Conservation (phyloP, 768 basidiomycete genomes). For the Rhizopogon salebrosus region DNA sequence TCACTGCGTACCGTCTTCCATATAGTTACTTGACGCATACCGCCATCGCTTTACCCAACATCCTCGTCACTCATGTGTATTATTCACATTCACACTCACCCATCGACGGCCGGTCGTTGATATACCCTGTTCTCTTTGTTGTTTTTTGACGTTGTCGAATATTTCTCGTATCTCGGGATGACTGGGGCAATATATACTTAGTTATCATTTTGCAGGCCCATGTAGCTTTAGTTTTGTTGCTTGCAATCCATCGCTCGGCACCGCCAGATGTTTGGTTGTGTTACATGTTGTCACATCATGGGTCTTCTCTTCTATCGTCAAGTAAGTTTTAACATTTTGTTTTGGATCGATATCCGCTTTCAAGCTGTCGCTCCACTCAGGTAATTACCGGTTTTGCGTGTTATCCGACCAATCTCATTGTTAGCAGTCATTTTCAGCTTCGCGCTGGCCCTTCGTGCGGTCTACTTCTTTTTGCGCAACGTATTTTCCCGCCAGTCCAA, state of each 20-base stretch:
- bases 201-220: not conserved
- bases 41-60: not conserved
- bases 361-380: slow-evolving; percentile 27
- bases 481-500: slow-evolving; percentile 3
- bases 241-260: not conserved
- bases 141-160: not conserved
- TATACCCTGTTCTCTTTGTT: not conserved
- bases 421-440: slow-evolving; percentile 26
- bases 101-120: not conserved
- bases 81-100: not conserved
- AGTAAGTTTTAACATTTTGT: not conserved
- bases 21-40: not conserved
- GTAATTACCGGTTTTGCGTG: slow-evolving; percentile 2
- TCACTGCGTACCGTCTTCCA: not conserved
- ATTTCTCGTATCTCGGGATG: not conserved
- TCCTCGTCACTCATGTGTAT: not conserved
- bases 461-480: slow-evolving; percentile 13
- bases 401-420: slow-evolving; percentile 2
- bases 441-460: slow-evolving; percentile 27
- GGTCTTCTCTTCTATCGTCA: not conserved
- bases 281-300: not conserved
- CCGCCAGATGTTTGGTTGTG: not conserved
- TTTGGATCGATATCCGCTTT: slow-evolving; percentile 5
- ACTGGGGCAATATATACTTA: not conserved
- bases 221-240: slow-evolving; percentile 1